A percentile compares a stretch with the other conserved stretches of the same genome.
phyloP scores from a whole-genome alignment of 2,329 filamentous ascomycete genomes.

The Phialocephala sp. region DNA sequence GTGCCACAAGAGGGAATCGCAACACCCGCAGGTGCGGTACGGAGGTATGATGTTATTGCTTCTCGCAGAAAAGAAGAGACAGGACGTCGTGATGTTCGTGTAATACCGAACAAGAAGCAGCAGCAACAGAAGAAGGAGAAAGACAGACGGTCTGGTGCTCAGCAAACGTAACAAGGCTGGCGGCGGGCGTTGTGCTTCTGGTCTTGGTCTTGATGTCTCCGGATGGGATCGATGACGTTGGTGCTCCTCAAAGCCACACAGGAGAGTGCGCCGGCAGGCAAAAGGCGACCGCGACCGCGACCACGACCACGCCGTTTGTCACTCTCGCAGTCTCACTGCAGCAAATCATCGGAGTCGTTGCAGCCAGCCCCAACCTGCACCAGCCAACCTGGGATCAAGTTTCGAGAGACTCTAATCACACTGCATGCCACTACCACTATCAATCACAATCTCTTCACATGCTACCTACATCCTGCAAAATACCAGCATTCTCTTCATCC shows the following conservation, averaged over 20 bases:
- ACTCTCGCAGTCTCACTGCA: not conserved
- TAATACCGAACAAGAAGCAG: not conserved
- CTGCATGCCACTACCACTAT: not conserved
- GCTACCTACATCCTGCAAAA: not conserved
- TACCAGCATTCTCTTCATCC: no score
- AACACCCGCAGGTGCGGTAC: not conserved
- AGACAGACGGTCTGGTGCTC: no score
- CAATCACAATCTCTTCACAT: not conserved
- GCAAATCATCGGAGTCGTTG: not conserved
- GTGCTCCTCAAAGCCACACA: not conserved
- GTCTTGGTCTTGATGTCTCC: not conserved
- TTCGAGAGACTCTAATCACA: slow-evolving; percentile 1
- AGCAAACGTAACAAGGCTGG: not conserved
- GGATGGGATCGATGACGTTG: not conserved
- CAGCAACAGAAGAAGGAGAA: no score
- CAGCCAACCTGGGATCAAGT: not conserved
- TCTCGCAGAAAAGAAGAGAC: not conserved
- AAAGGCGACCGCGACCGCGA: no score
- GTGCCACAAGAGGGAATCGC: not conserved
- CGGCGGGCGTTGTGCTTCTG: not conserved
- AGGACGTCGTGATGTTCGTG: not conserved
- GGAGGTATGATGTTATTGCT: not conserved
- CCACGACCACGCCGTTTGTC: not conserved
- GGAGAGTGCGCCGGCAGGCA: not conserved
- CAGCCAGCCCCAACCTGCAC: not conserved